Conservation (phyloP, 1,139 yeast species). For the Candida pseudoviswanathii region DNA sequence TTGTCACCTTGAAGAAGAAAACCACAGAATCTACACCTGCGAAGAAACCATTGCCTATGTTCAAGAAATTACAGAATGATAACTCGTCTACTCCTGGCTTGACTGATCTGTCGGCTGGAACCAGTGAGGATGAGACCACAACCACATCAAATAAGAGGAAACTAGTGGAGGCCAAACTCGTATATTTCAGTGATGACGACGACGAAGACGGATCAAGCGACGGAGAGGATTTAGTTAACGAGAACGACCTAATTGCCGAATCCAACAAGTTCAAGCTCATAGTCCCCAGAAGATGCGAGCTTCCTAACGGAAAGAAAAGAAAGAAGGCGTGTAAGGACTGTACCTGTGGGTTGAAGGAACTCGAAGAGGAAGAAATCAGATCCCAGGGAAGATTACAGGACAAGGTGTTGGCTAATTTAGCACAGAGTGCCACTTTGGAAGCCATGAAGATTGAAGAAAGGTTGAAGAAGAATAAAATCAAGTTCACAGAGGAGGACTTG, state of each 20-base stretch:
- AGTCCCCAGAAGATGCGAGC: constrained; percentile 51
- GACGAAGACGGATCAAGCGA: constrained; percentile 34
- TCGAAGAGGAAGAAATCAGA: constrained; percentile 58
- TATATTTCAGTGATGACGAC: constrained; percentile 51
- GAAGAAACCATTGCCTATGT: constrained; percentile 24
- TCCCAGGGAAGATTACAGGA: constrained; percentile 52
- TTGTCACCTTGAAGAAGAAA: constrained; percentile 12
- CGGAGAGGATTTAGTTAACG: constrained; percentile 42
- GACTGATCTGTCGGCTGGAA: constrained; percentile 44
- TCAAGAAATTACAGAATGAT: constrained; percentile 27
- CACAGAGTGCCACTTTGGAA: constrained; percentile 53
- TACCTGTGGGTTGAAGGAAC: constrained; percentile 91
- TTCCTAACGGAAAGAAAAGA: constrained; percentile 62
- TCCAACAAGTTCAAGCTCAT: constrained; percentile 35
- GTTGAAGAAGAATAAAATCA: constrained; percentile 44
- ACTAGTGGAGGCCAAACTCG: constrained; percentile 48
- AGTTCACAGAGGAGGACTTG: constrained; percentile 65
- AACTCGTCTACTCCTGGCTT: constrained; percentile 24
- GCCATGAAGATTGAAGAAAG: constrained; percentile 57
- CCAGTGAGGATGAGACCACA: constrained; percentile 35
- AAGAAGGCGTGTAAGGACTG: constrained; percentile 96
- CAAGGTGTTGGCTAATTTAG: constrained; percentile 49
- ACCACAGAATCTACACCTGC: background rate
- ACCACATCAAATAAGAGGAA: constrained; percentile 40
- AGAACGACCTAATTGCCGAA: constrained; percentile 41